These are phyloP conservation scores for Xenosphaeropsis pyriputrescens DNA, from an alignment of 2,329 filamentous ascomycete genomes.

Conservation along the genomic window DNA sequence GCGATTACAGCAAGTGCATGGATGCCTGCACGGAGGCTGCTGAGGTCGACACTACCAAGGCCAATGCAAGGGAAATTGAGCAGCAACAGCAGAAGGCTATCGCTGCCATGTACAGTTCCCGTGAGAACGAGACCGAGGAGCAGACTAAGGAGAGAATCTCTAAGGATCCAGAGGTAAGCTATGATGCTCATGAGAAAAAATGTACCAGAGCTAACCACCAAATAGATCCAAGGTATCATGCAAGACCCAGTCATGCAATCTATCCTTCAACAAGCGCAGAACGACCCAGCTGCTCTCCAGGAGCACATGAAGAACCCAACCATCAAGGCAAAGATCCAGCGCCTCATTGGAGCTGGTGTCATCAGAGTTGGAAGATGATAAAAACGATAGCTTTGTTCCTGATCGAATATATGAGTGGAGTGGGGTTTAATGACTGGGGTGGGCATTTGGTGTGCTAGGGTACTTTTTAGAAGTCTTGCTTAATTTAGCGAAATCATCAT, in stretches of 20 bases:
- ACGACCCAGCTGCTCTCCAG: conserved; percentile 78
- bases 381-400: background rate
- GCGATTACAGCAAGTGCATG: conserved; percentile 90
- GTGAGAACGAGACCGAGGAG: conserved; percentile 91
- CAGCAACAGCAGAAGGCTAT: conserved; percentile 88
- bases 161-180: conserved; percentile 74
- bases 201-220: background rate
- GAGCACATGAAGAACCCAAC: conserved; percentile 94
- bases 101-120: conserved; percentile 74
- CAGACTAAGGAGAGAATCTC: conserved; percentile 85
- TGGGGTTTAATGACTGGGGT: background rate
- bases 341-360: conserved; percentile 83
- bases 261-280: conserved; percentile 92
- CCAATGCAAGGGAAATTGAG: conserved; percentile 84
- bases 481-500: background rate
- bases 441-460: background rate
- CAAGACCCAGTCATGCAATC: conserved; percentile 96
- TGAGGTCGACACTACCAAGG: conserved; percentile 58
- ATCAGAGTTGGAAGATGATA: conserved; percentile 53
- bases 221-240: conserved; percentile 70
- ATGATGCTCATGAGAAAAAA: background rate
- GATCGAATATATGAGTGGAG: background rate
- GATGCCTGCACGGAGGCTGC: conserved; percentile 76
- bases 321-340: conserved; percentile 78
- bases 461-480: background rate